Evolutionary conservation across 1,284 basidiomycete species (phyloP).

Genomic region (Moesziomyces antarcticus): DNA sequence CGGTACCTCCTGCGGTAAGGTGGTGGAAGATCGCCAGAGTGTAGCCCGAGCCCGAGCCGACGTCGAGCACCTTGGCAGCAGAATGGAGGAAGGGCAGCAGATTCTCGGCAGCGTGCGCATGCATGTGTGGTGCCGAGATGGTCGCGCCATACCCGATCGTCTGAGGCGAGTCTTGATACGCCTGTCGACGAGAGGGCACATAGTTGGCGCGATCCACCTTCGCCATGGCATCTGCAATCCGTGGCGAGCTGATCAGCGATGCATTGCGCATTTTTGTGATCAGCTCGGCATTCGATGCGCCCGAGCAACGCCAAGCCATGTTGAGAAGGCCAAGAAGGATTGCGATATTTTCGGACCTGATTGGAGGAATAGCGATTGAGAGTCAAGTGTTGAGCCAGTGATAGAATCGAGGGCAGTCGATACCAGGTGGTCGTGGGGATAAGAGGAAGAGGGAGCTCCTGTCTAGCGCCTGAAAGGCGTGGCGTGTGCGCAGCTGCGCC

Average conservation of each 20-base stretch:
- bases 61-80: slow-evolving; percentile 80
- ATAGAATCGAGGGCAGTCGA: too few species aligned
- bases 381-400: too few species aligned
- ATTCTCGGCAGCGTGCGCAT: slow-evolving; percentile 81
- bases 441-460: too few species aligned
- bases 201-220: slow-evolving; percentile 71
- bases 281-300: slow-evolving; percentile 77
- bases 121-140: slow-evolving; percentile 88
- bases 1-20: slow-evolving; percentile 24
- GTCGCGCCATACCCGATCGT: slow-evolving; percentile 84
- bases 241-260: slow-evolving; percentile 71
- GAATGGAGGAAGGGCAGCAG: slow-evolving; percentile 78
- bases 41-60: slow-evolving; percentile 68
- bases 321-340: not conserved
- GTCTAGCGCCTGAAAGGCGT: too few species aligned
- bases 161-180: slow-evolving; percentile 85
- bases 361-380: not conserved
- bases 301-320: slow-evolving; percentile 86
- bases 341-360: too few species aligned
- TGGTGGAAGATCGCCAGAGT: slow-evolving; percentile 63
- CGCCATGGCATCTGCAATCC: slow-evolving; percentile 53
- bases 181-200: slow-evolving; percentile 69
- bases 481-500: too few species aligned
- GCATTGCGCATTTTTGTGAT: slow-evolving; percentile 75
- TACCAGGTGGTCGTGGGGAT: too few species aligned